Evolutionary conservation across 306 rosid species (phyloP).

Genomic region (Prunus fruticosa): DNA sequence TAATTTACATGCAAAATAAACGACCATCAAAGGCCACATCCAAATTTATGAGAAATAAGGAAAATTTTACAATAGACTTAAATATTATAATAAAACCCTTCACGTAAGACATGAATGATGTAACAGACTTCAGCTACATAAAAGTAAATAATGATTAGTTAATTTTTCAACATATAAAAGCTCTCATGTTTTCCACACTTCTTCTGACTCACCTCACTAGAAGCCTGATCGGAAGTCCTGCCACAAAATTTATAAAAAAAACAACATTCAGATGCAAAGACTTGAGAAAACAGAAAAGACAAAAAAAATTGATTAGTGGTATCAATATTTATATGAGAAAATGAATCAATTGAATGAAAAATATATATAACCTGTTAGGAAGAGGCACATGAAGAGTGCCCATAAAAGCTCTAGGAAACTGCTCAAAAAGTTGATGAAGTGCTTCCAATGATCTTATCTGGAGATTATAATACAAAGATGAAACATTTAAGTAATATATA

Average conservation of each 20-base stretch:
- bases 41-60: not conserved
- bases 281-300: not conserved
- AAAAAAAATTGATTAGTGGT: not conserved
- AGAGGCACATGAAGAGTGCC: conserved; percentile 56
- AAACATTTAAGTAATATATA: not conserved
- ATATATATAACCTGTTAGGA: conserved; percentile 48
- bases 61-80: not conserved
- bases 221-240: conserved; percentile 52
- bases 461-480: conserved; percentile 16
- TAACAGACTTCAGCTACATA: not conserved
- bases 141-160: not conserved
- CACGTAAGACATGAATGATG: not conserved
- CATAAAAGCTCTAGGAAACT: conserved; percentile 93
- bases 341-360: not conserved
- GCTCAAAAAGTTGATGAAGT: conserved; percentile 74
- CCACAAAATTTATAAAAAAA: conserved; percentile 15
- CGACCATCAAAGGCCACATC: not conserved
- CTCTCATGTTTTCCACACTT: not conserved
- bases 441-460: conserved; percentile 97
- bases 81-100: not conserved
- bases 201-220: conserved; percentile 52
- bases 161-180: not conserved
- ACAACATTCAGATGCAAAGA: conserved; percentile 11
- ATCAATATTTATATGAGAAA: not conserved
- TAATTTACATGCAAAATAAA: too few relatives aligned